Conservation (phyloP, 495 filamentous ascomycete genomes). For the Aspergillus panamensis region DNA sequence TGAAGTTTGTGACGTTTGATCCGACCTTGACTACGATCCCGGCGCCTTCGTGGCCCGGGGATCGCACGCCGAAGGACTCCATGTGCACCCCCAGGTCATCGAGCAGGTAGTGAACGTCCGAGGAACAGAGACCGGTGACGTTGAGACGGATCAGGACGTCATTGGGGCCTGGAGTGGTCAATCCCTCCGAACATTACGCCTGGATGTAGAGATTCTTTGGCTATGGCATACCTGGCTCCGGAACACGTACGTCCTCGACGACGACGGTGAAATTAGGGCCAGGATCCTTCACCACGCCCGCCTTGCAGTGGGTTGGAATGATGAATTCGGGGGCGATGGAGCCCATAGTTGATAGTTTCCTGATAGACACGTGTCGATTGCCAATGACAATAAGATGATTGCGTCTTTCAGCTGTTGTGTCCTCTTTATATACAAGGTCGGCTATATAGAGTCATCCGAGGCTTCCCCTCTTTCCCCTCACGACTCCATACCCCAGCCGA, state of each 20-base stretch:
- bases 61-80: slow-evolving; percentile 44
- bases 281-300: slow-evolving; percentile 52
- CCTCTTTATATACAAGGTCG: background rate
- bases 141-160: slow-evolving; percentile 48
- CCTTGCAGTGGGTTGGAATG: slow-evolving; percentile 53
- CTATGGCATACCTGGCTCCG: slow-evolving; percentile 41
- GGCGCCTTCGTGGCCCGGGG: slow-evolving; percentile 55
- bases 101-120: slow-evolving; percentile 49
- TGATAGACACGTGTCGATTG: background rate
- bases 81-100: slow-evolving; percentile 46
- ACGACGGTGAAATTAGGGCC: slow-evolving; percentile 51
- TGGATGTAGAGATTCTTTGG: background rate
- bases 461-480: slow-evolving; percentile 6
- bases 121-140: slow-evolving; percentile 46
- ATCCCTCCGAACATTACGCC: background rate
- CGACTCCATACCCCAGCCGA: background rate
- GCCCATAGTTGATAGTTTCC: slow-evolving; percentile 4
- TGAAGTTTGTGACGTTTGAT: slow-evolving; percentile 48
- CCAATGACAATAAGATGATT: background rate
- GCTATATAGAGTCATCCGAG: slow-evolving; percentile 5
- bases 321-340: slow-evolving; percentile 19
- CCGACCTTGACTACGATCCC: slow-evolving; percentile 54
- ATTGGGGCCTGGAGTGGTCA: slow-evolving; percentile 34
- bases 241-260: slow-evolving; percentile 51
- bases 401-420: too few species aligned